phyloP scores from a whole-genome alignment of 2,329 filamentous ascomycete species.

The Monosporascus sp. region DNA sequence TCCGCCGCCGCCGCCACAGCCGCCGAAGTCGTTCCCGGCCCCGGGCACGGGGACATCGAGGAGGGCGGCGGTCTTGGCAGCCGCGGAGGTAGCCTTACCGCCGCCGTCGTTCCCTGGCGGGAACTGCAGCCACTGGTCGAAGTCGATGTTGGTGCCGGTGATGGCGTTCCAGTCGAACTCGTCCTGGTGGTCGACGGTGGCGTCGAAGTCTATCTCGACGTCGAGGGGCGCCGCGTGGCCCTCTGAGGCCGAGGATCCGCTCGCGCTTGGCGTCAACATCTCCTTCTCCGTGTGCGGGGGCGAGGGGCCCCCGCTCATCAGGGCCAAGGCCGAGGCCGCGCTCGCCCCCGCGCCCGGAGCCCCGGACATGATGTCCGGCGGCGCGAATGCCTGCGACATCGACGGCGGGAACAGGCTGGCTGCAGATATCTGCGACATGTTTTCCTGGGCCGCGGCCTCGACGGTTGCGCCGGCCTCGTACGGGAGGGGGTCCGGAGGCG shows the following conservation, averaged over 20 bases:
- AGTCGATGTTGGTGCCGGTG: conserved; percentile 49
- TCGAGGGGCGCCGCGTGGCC: conserved; percentile 36
- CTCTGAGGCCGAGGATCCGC: conserved; percentile 30
- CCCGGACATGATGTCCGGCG: conserved; percentile 12
- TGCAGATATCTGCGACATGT: conserved; percentile 1
- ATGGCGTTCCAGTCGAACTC: conserved; percentile 52
- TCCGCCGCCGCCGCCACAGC: background rate
- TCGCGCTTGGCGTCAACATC: conserved; percentile 41
- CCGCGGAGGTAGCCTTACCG: conserved; percentile 26
- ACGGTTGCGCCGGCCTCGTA: conserved; percentile 27
- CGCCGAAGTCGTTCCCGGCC: background rate
- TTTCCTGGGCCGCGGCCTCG: conserved; percentile 8
- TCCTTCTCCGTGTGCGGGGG: conserved; percentile 41
- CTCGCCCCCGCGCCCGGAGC: conserved; percentile 11
- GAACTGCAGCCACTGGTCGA: conserved; percentile 56
- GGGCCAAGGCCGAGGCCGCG: conserved; percentile 9
- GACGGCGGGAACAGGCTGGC: conserved; percentile 21
- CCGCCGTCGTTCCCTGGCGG: conserved; percentile 38
- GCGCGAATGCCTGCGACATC: conserved; percentile 7
- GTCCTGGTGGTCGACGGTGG: conserved; percentile 35
- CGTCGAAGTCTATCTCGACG: conserved; percentile 40
- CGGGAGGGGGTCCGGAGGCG: conserved; percentile 47
- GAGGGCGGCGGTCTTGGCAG: background rate
- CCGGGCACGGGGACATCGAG: too few species aligned
- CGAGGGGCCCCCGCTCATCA: conserved; percentile 31